phyloP scores from a whole-genome alignment of 2,329 filamentous ascomycete genomes.

The Lachnellula suecica region DNA sequence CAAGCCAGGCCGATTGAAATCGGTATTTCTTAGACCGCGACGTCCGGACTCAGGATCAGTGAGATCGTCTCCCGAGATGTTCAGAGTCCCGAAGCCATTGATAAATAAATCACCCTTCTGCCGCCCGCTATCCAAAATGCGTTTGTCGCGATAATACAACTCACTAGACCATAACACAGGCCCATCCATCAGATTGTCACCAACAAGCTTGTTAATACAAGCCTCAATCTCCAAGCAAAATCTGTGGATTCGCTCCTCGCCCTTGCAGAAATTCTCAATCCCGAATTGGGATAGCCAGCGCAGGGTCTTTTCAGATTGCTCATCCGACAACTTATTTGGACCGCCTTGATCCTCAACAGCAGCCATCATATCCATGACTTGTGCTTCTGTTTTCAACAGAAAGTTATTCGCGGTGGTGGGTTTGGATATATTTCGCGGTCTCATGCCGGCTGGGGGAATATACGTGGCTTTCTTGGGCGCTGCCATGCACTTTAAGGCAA shows the following conservation, averaged over 20 bases:
- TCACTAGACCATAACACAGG: slow-evolving; percentile 93
- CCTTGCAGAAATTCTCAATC: slow-evolving; percentile 91
- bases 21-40: slow-evolving; percentile 38
- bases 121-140: slow-evolving; percentile 45
- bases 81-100: slow-evolving; percentile 45
- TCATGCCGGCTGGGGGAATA: slow-evolving; percentile 32
- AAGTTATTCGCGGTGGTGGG: slow-evolving; percentile 45
- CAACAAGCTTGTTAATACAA: slow-evolving; percentile 82
- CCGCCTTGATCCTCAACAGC: slow-evolving; percentile 82
- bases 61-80: slow-evolving; percentile 44
- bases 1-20: slow-evolving; percentile 48
- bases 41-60: slow-evolving; percentile 26
- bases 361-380: slow-evolving; percentile 84
- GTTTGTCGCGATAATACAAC: slow-evolving; percentile 77
- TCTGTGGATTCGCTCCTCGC: slow-evolving; percentile 91
- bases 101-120: slow-evolving; percentile 49
- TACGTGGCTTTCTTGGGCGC: slow-evolving; percentile 47
- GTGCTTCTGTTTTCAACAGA: slow-evolving; percentile 77
- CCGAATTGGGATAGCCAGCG: slow-evolving; percentile 80
- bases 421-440: slow-evolving; percentile 36
- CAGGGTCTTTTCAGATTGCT: slow-evolving; percentile 82
- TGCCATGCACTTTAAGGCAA: slow-evolving; percentile 89
- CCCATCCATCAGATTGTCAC: slow-evolving; percentile 78
- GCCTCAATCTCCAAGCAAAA: slow-evolving; percentile 89
- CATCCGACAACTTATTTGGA: slow-evolving; percentile 92